These are phyloP conservation scores for Coemansia interrupta DNA, from an alignment of 192 early-diverging fungal species.

Conservation along the genomic window DNA sequence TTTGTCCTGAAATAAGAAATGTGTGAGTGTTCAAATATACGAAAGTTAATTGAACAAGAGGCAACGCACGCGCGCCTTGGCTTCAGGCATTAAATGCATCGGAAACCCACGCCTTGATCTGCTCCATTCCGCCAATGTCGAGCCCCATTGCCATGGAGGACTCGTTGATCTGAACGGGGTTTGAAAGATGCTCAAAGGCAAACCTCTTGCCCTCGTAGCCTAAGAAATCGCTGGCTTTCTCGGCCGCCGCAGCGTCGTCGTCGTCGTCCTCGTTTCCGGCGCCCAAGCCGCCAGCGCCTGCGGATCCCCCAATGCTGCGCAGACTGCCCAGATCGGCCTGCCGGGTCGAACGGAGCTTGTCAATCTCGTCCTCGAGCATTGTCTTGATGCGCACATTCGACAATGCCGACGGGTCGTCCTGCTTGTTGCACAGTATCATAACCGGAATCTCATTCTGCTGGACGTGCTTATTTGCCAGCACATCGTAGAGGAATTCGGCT, in stretches of 20 bases:
- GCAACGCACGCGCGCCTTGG: background rate
- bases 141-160: constrained; percentile 55
- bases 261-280: constrained; percentile 15
- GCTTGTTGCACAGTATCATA: constrained; percentile 81
- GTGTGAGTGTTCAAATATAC: too few relatives aligned
- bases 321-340: constrained; percentile 34
- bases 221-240: constrained; percentile 64
- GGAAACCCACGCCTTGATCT: constrained; percentile 63
- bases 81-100: constrained; percentile 26
- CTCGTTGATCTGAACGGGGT: constrained; percentile 62
- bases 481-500: constrained; percentile 80
- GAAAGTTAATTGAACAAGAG: constrained; percentile 1
- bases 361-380: constrained; percentile 76
- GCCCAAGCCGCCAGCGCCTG: background rate
- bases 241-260: constrained; percentile 54
- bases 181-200: constrained; percentile 77
- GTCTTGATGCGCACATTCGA: constrained; percentile 62
- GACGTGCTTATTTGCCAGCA: constrained; percentile 64
- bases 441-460: constrained; percentile 60
- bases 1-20: background rate
- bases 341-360: constrained; percentile 25
- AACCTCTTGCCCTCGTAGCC: constrained; percentile 80
- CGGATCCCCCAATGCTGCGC: constrained; percentile 1
- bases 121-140: constrained; percentile 56
- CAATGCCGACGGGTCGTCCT: constrained; percentile 69